Base-by-base conservation (phyloP, 2,329 filamentous ascomycete genomes). In the Aspergillus ruber region DNA sequence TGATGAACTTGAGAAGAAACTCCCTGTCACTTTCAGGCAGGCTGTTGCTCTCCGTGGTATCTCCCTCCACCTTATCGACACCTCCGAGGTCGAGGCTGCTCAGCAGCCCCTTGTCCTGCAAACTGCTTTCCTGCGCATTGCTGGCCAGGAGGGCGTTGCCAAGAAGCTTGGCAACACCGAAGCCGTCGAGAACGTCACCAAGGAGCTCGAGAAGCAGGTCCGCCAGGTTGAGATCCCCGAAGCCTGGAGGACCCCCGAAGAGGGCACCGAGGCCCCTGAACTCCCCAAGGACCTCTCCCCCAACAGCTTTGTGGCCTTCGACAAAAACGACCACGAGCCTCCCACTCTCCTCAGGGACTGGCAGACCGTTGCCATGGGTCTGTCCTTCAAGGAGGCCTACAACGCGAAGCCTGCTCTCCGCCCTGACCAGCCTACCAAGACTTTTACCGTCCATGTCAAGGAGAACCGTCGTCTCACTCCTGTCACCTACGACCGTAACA, bases 401-500 rank as follows among this genome's bases (percentile, higher is more conserved):
- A 84, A 81, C 53, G 90, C 89, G 20, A 75, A 81, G 62, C 76
- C 76, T 54, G 74, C 74, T 45, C 82, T 98, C 36, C 87, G 93
- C 46, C 93, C 93, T 9, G 93, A 98, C 62, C 76, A 95, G 46
- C 74, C 85, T 8, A 83, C 88, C 63, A 90, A 91, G 80, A 97
- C 91, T 2, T 84, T 81, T 61, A 88, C 89, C 38, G 86, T 96
- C 46, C 85, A 83, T 46, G 90, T 98, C 69, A 89, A 94, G 76
- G 93, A 97, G 76, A 96, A 95, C 74, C 88, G 93, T 52, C 84
- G 93, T 54, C 80, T 98, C 47, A 98, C 93, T 0, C 93, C 93
- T 3, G 62, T 72, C 20, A 86, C 84, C 27, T 98, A 98, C 66
- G 90, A 97, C 70, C 89, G 93, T 59, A 96, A 98, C 78, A 97